These are phyloP conservation scores for Conidiobolus incongruus DNA, from an alignment of 371 early-diverging fungal species.

Conservation along the genomic window DNA sequence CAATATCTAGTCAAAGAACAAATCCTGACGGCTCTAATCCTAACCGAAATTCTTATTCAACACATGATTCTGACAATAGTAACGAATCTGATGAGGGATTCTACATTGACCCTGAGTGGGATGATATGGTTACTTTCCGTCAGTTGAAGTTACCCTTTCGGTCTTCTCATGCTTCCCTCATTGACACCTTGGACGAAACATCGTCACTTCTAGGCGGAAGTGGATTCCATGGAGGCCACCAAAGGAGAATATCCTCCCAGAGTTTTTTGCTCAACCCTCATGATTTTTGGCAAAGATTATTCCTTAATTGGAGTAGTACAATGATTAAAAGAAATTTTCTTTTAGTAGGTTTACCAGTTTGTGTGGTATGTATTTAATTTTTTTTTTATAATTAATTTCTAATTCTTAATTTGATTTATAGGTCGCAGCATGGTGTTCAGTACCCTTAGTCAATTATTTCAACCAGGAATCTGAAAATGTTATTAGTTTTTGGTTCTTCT, in stretches of 20 bases:
- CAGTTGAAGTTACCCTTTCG: not conserved
- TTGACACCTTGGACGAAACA: too few relatives aligned
- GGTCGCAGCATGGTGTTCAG: conserved; percentile 2
- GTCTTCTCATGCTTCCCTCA: not conserved
- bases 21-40: too few relatives aligned
- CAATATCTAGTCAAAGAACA: too few relatives aligned
- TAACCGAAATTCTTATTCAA: too few relatives aligned
- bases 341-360: conserved; percentile 1
- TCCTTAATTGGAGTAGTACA: not conserved
- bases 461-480: not conserved
- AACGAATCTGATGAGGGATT: too few relatives aligned
- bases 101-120: conserved; percentile 4
- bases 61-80: too few relatives aligned
- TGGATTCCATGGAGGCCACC: too few relatives aligned
- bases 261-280: too few relatives aligned
- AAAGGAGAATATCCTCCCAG: too few relatives aligned
- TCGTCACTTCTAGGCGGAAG: not conserved
- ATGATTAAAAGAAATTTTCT: not conserved
- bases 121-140: conserved; percentile 4
- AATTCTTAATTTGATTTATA: not conserved
- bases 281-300: too few relatives aligned
- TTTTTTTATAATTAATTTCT: too few relatives aligned
- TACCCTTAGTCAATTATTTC: too few relatives aligned
- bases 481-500: conserved; percentile 47
- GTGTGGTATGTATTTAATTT: not conserved